Percentiles rank a stretch among this genome's conserved stretches.
Conservation (phyloP, 805 yeast species). For the Zygoascus ofunaensis region DNA sequence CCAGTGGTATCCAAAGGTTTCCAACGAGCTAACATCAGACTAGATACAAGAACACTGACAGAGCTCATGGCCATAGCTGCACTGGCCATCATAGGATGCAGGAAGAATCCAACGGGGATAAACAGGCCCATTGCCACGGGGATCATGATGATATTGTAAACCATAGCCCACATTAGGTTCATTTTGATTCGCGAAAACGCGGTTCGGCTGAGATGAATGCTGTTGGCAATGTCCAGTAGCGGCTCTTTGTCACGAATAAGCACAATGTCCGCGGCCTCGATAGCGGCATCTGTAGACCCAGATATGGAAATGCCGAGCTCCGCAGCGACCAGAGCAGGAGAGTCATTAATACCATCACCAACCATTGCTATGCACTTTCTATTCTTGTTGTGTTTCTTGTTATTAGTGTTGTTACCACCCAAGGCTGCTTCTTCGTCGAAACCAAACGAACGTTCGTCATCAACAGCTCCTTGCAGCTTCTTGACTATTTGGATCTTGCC, state of each 20-base stretch:
- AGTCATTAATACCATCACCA: conserved; percentile 97
- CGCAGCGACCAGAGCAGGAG: conserved; percentile 87
- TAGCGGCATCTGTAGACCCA: conserved; percentile 91
- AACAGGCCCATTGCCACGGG: conserved; percentile 94
- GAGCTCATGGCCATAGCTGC: conserved; percentile 91
- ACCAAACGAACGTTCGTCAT: neutral
- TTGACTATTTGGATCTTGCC: conserved; percentile 64
- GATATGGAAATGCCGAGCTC: conserved; percentile 87
- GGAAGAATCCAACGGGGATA: conserved; percentile 58
- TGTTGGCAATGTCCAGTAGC: conserved; percentile 35
- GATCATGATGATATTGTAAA: conserved; percentile 79
- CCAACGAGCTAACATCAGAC: conserved; percentile 61
- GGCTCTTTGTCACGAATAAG: conserved; percentile 33
- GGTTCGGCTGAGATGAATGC: conserved; percentile 54
- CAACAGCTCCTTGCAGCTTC: conserved; percentile 37
- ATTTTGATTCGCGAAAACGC: conserved; percentile 71
- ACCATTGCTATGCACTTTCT: conserved; percentile 60
- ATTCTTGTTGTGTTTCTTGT: conserved; percentile 20
- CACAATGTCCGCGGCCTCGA: conserved; percentile 93
- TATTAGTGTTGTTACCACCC: neutral
- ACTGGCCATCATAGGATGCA: conserved; percentile 86
- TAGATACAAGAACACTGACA: conserved; percentile 77
- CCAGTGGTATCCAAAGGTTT: conserved; percentile 14
- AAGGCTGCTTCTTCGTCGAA: neutral
- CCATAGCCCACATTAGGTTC: conserved; percentile 77